Evolutionary conservation across 495 filamentous ascomycete genomes (phyloP).

Genomic region (Trichoderma erinaceum): DNA sequence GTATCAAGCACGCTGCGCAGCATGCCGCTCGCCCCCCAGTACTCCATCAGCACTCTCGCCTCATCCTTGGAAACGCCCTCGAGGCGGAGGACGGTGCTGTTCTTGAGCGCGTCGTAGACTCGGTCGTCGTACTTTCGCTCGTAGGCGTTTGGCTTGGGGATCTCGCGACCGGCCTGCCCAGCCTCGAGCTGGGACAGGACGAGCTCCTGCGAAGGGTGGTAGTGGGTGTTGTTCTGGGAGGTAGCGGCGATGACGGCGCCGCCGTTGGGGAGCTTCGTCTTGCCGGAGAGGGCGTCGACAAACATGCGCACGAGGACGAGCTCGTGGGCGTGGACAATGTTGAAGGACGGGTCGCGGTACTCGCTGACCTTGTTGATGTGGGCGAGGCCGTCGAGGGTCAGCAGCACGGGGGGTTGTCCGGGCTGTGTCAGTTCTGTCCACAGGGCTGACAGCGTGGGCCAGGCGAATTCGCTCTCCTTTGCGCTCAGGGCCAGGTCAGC

Average conservation of each 20-base stretch:
- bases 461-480: conserved; percentile 67
- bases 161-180: conserved; percentile 29
- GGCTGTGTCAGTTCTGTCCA: conserved; percentile 66
- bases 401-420: conserved; percentile 69
- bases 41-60: conserved; percentile 79
- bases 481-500: conserved; percentile 62
- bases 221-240: conserved; percentile 57
- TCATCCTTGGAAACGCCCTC: conserved; percentile 66
- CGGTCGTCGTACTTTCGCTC: conserved; percentile 59
- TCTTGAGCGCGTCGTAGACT: conserved; percentile 53
- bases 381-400: conserved; percentile 69
- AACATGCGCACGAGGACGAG: conserved; percentile 72
- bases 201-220: conserved; percentile 56
- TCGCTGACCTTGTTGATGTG: conserved; percentile 70
- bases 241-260: conserved; percentile 72
- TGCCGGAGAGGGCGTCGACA: conserved; percentile 59
- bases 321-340: conserved; percentile 81
- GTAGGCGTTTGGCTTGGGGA: conserved; percentile 58
- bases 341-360: conserved; percentile 62
- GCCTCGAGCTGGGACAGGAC: conserved; percentile 52
- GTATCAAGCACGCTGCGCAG: conserved; percentile 64
- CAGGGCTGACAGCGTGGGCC: conserved; percentile 74
- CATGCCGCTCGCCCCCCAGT: conserved; percentile 83
- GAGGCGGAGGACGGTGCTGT: conserved; percentile 44
- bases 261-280: conserved; percentile 59